phyloP scores from a whole-genome alignment of 1,284 basidiomycete genomes.

The Heterobasidion occidentale region DNA sequence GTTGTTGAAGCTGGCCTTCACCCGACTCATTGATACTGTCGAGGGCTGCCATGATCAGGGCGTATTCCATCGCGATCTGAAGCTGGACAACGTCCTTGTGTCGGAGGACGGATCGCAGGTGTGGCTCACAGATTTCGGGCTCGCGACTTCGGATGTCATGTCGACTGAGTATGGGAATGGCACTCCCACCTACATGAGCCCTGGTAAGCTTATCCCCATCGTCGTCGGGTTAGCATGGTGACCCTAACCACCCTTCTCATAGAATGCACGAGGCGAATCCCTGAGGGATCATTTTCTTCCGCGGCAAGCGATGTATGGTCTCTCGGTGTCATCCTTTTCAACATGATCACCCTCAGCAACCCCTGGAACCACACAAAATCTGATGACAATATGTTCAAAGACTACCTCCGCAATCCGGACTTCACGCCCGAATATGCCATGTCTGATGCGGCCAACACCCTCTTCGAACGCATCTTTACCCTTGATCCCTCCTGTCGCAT shows the following conservation, averaged over 20 bases:
- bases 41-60: conserved; percentile 51
- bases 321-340: conserved; percentile 41
- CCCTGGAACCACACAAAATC: conserved; percentile 79
- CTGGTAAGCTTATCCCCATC: conserved; percentile 27
- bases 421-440: not conserved
- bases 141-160: conserved; percentile 46
- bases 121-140: conserved; percentile 63
- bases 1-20: conserved; percentile 42
- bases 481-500: conserved; percentile 18
- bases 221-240: not conserved
- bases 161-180: conserved; percentile 44
- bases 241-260: not conserved
- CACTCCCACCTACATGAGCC: conserved; percentile 55
- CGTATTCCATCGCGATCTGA: conserved; percentile 67
- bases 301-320: conserved; percentile 87
- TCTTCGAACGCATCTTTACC: conserved; percentile 22
- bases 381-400: conserved; percentile 48
- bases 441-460: conserved; percentile 32
- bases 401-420: not conserved
- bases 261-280: conserved; percentile 22
- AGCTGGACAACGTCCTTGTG: conserved; percentile 70
- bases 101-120: conserved; percentile 35
- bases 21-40: conserved; percentile 58
- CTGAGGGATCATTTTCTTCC: conserved; percentile 50
- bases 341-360: conserved; percentile 81